Percentiles rank a stretch among this genome's conserved stretches.
These are phyloP conservation scores for Lenzites betulinus DNA, from an alignment of 768 basidiomycete species.

Conservation along the genomic window DNA sequence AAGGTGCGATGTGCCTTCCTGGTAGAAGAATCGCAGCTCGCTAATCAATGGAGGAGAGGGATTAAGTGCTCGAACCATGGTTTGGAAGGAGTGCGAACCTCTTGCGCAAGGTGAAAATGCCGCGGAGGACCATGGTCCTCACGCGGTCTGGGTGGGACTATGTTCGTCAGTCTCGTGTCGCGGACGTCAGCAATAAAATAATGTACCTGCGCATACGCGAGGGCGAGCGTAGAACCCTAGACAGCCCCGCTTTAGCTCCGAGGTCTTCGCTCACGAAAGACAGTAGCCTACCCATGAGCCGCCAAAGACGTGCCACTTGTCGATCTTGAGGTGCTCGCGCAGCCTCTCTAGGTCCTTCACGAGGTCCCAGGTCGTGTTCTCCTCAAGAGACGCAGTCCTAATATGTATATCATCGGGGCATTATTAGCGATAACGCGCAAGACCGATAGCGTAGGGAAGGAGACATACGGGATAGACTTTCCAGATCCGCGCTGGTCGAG, in stretches of 20 bases:
- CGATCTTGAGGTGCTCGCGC: constrained; percentile 71
- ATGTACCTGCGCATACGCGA: constrained; percentile 81
- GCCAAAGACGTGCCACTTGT: constrained; percentile 94
- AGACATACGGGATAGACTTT: constrained; percentile 78
- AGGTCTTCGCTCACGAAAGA: background rate
- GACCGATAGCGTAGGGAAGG: background rate
- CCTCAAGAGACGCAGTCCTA: constrained; percentile 75
- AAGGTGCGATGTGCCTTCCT: constrained; percentile 77
- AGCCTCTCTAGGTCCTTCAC: constrained; percentile 88
- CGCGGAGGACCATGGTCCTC: constrained; percentile 76
- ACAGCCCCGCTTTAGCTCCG: background rate
- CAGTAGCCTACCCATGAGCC: constrained; percentile 77
- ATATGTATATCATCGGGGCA: constrained; percentile 13
- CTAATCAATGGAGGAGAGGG: constrained; percentile 31
- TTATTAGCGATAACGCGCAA: background rate
- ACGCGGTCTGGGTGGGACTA: constrained; percentile 83
- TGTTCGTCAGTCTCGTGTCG: background rate
- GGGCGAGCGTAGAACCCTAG: constrained; percentile 82
- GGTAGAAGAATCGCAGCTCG: constrained; percentile 92
- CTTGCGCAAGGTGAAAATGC: constrained; percentile 86
- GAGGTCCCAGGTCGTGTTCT: constrained; percentile 94
- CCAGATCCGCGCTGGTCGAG: constrained; percentile 92
- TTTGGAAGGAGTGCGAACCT: constrained; percentile 44
- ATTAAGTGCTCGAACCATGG: background rate
- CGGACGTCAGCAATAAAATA: background rate